Evolutionary conservation across 2,329 filamentous ascomycete species (phyloP), one percentile per base, ranked within the genome.

Genomic region (Onygenales sp.): DNA sequence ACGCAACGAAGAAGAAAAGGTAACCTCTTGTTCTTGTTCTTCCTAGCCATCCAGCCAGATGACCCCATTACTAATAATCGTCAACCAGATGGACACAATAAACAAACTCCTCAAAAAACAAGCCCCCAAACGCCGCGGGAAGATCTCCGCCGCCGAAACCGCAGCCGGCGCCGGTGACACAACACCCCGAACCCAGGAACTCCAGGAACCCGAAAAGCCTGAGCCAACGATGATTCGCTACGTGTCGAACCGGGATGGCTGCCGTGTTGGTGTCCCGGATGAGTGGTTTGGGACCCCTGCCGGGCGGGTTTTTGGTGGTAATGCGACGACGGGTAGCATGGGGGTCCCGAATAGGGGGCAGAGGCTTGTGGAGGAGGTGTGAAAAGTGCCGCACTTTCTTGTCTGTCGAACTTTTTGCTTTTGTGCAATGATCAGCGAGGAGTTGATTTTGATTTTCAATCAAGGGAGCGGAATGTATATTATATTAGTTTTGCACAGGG

Each of bases 1-100:
- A 71, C 79, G 85, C n/a, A 86, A 87, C 52, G 85, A 88, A 62
- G 85, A 88, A 70, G 85, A 88, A 67, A 88, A 88, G 77, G 81
- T 84, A 63, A 33, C 14, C 31, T 1, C 13, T 46, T 36, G 17
- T 27, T 10, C 21, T 14, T 49, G 39, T 13, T 6, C 32, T 44
- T 39, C 9, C 14, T 32, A 11, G 13, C 27, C 2, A 6, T 42
- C 37, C 13, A 14, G 33, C 7, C 33, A 6, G 13, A 14, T 14
- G 2, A 21, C 1, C n/a, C 42, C 31, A 42, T 50, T n/a, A 32
- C 40, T 42, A 51, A 42, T 31, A 49, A 58, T 36, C 14, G 1
- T 2, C 21, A 42, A 49, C 42, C 55, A 83, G 80, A 81, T 83
- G 76, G 81, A 84, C 62, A 84, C 82, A 1, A 84, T 85, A 67